Percentiles rank a stretch among this genome's conserved stretches.
phyloP scores from a whole-genome alignment of 2,329 filamentous ascomycete genomes.

The Cladobotryum protrusum region DNA sequence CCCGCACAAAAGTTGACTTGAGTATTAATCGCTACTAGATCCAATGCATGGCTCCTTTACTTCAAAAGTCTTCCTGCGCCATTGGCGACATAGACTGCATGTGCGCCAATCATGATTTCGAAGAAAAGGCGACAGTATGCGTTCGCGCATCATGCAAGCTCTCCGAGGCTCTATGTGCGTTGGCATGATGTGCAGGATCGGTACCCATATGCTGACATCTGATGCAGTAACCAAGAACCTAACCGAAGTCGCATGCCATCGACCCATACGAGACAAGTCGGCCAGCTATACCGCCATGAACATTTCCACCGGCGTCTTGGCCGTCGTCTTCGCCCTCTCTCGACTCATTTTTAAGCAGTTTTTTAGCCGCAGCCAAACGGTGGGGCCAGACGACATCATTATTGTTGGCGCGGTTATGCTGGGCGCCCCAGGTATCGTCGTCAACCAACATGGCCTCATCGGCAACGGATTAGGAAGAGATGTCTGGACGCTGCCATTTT shows the following conservation, averaged over 20 bases:
- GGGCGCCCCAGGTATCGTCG: conserved; percentile 15
- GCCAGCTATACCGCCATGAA: conserved; percentile 6
- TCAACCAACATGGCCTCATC: conserved; percentile 19
- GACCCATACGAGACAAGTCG: conserved; percentile 1
- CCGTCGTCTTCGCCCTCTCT: conserved; percentile 12
- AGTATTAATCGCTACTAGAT: neutral
- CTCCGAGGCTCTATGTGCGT: neutral
- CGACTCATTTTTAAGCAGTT: conserved; percentile 18
- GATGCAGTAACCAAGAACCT: conserved; percentile 7
- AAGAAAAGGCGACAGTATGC: neutral
- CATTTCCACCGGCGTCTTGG: conserved; percentile 15
- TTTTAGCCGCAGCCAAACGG: conserved; percentile 23
- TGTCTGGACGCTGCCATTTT: conserved; percentile 25
- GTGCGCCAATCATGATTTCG: neutral
- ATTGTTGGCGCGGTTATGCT: conserved; percentile 18
- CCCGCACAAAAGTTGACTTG: neutral
- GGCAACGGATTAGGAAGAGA: conserved; percentile 26
- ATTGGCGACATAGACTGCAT: conserved; percentile 2
- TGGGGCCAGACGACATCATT: conserved; percentile 26
- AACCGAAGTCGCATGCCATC: conserved; percentile 2
- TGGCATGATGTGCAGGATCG: neutral
- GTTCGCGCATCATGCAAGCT: neutral
- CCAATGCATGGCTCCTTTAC: neutral
- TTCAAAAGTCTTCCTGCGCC: neutral
- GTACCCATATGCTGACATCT: neutral